Base-by-base conservation (phyloP, 257 asterid genomes). In the Striga asiatica region DNA sequence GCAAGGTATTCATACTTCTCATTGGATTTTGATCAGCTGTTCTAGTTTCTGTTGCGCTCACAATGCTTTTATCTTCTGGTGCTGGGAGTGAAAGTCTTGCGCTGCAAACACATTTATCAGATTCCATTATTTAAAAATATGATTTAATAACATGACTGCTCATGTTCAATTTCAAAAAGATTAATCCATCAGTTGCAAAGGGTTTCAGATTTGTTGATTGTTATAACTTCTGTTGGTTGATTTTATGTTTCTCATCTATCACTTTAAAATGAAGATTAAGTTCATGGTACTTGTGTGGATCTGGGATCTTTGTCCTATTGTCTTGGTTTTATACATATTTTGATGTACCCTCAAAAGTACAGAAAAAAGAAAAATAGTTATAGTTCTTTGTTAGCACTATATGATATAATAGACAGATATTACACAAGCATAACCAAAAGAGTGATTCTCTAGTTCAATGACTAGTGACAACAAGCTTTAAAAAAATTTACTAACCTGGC, bases 11-110 rank as follows among this genome's bases (percentile, higher is more conserved):
- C 64, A 27, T 59, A 23, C 60, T 70, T 65, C 61, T 72, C 58
- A 46, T 53, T 58, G 78, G 71, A 35, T 63, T 74, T 56, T 69
- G 71, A 58, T 69, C 68, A 41, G 79, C 71, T 56, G 61, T 47
- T 71, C 57, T 70, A 45, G 72, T 64, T 72, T 69, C 80, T 62
- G 76, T 56, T 60, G 79, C 76, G 57, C 58, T 28, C 58, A 76
- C 68, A 5, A 81, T 73, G 73, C 81, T 76, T 67, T 79, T 80
- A 38, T 82, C 94, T 60, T 73, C 93, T 10, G 95, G 85, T 54
- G 88, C 88, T 58, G 98, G 98, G 62, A 91, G 94, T 47, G 94
- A 69, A 70, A 91, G 88, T 69, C 98, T 79, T 37, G 95, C 94
- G 64, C 98, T 91, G 83, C 76, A 69, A 50, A 56, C 66, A 70